These are phyloP conservation scores for Amoebophrya sp. DNA, from an alignment of 169 alveolate species.

Conservation along the genomic window DNA sequence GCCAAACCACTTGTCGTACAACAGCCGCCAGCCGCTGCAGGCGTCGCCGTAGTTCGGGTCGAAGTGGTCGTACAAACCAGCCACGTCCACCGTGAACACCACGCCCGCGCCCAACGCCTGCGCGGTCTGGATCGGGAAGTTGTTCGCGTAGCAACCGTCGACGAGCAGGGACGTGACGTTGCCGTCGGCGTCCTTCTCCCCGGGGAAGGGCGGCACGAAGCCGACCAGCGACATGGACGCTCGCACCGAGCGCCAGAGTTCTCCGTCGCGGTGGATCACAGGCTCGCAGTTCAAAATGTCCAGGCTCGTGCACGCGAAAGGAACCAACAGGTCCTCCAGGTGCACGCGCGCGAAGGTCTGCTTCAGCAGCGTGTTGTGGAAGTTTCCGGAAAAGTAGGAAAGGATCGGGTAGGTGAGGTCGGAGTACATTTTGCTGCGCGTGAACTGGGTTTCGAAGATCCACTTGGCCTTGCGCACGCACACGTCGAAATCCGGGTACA, in stretches of 20 bases:
- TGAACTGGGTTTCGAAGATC: background rate
- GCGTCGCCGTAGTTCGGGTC: slow-evolving; percentile 7
- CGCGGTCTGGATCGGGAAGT: slow-evolving; percentile 9
- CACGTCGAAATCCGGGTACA: background rate
- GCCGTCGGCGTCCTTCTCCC: background rate
- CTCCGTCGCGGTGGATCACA: background rate
- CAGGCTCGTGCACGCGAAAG: background rate
- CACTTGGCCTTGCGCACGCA: background rate
- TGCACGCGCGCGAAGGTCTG: slow-evolving; percentile 12
- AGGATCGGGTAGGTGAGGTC: slow-evolving; percentile 13
- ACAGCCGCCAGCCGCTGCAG: background rate
- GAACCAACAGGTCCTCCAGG: slow-evolving; percentile 11
- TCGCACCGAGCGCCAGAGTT: slow-evolving; percentile 10
- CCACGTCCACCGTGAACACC: slow-evolving; percentile 10
- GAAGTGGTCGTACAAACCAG: background rate
- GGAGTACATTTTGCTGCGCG: background rate
- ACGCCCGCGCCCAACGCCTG: slow-evolving; percentile 12
- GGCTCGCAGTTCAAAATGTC: background rate
- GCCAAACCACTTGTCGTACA: background rate
- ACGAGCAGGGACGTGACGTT: background rate
- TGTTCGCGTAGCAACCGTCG: slow-evolving; percentile 9
- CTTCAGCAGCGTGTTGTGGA: background rate
- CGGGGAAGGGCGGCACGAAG: slow-evolving; percentile 16
- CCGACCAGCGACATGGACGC: slow-evolving; percentile 14
- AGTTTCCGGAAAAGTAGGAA: background rate